Evolutionary conservation across 352 stramenopile species (phyloP), one percentile per base, ranked within the genome.

Genomic region (Hyaloperonospora brassicae): DNA sequence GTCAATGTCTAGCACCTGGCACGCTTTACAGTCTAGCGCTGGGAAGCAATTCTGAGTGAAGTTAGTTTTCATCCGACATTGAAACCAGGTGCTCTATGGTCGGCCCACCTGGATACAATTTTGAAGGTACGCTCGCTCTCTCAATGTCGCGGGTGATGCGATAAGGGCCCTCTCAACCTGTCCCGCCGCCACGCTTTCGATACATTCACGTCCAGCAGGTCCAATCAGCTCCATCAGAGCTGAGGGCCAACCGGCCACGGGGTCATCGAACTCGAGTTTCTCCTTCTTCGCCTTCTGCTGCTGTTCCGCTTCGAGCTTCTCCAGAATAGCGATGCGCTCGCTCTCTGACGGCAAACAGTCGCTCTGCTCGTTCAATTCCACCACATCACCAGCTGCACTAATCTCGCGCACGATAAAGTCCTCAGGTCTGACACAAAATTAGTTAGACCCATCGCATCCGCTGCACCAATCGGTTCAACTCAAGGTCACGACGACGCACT

Each of bases 361-460:
- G 8, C 55, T 53, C 0, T 59, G 22, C 7, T 66, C 55, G 10
- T 50, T 52, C 21, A 92, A 70, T 7, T 24, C 24, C 17, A 89
- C 66, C 25, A 87, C 56, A 7, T 59, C 27, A 47, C 69, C 64
- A 10, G 68, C 46, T 6, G 55, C 39, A 50, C 64, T 72, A 58
- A 89, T 84, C 61, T 92, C 82, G 41, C 62, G 76, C 38, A 92
- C 82, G 14, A 84, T 50, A 52, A 92, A 92, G 48, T 92, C 82
- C 40, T 73, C 56, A 10, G 76, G 68, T 44, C 52, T 72, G 31
- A 39, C 12, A 41, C 31, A 30, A 14, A 21, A 46, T 46, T 47
- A 24, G 27, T 31, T 31, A 45, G 46, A 61, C 22, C 47, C 45
- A 23, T 11, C 0, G 3, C 39, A 52, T 47, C 36, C 53, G 24